phyloP scores from a whole-genome alignment of 345 rosid genomes.

The Sisymbrium altissimum region DNA sequence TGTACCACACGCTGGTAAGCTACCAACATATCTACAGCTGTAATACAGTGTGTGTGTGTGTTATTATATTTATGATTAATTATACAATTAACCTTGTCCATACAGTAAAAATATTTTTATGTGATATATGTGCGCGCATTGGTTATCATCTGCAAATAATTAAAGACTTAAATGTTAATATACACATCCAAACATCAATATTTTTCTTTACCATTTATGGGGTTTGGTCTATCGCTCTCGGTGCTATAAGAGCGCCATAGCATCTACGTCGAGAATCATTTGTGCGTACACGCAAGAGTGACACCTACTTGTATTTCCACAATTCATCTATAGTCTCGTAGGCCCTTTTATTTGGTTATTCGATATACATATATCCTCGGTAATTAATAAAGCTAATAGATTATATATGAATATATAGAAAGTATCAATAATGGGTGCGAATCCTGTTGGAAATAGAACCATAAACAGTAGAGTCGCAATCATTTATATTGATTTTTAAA shows the following conservation, averaged over 20 bases:
- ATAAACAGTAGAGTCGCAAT: background rate
- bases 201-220: conserved; percentile 10
- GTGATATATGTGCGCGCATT: too few species aligned
- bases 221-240: conserved; percentile 20
- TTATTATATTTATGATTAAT: background rate
- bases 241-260: background rate
- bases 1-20: conserved; percentile 12
- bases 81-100: background rate
- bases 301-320: conserved; percentile 22
- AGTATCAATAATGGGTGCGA: conserved; percentile 4
- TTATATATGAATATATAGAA: background rate
- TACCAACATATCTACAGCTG: conserved; percentile 9
- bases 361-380: background rate
- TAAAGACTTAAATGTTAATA: background rate
- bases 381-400: background rate
- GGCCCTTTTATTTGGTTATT: conserved; percentile 10
- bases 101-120: background rate
- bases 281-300: conserved; percentile 38
- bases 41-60: background rate
- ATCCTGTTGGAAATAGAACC: background rate
- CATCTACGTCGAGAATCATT: conserved; percentile 29
- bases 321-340: conserved; percentile 8
- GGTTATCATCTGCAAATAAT: background rate
- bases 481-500: background rate
- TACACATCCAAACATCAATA: background rate